These are phyloP conservation scores for Chrysoporthe cubensis DNA, from an alignment of 2,329 filamentous ascomycete species.

Conservation along the genomic window DNA sequence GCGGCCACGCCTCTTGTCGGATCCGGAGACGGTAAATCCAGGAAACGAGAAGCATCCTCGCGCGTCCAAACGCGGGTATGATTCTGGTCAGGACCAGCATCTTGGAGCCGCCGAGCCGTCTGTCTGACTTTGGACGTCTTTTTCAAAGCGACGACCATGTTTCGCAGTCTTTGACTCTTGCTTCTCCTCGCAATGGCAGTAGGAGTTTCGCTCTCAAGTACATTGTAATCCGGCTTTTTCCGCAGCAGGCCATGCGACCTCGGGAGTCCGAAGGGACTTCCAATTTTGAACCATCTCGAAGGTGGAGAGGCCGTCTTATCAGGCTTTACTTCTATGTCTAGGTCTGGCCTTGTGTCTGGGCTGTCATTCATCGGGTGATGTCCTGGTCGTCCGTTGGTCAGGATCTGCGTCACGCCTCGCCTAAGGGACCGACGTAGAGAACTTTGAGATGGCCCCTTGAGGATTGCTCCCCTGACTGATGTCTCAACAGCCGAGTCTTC, in stretches of 20 bases:
- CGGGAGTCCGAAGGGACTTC: not conserved
- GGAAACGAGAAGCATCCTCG: constrained; percentile 4
- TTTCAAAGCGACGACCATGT: not conserved
- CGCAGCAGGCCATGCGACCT: not conserved
- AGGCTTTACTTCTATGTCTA: not conserved
- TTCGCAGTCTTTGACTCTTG: not conserved
- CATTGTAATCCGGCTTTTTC: not conserved
- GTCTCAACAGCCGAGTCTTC: not conserved
- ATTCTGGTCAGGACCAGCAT: not conserved
- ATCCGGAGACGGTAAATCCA: not conserved
- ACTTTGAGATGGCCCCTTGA: not conserved
- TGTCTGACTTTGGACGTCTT: not conserved
- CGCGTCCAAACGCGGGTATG: not conserved
- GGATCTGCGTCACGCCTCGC: not conserved
- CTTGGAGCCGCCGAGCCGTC: not conserved
- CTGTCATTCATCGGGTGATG: not conserved
- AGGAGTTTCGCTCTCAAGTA: not conserved
- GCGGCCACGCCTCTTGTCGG: no score
- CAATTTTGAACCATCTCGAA: constrained; percentile 3
- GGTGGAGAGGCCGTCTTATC: not conserved
- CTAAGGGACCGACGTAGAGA: not conserved
- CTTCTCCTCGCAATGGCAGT: not conserved
- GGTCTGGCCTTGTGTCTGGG: not conserved
- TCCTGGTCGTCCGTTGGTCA: not conserved
- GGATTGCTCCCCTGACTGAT: not conserved